Conservation (phyloP, 345 rosid species). For the Gossypium australe region DNA sequence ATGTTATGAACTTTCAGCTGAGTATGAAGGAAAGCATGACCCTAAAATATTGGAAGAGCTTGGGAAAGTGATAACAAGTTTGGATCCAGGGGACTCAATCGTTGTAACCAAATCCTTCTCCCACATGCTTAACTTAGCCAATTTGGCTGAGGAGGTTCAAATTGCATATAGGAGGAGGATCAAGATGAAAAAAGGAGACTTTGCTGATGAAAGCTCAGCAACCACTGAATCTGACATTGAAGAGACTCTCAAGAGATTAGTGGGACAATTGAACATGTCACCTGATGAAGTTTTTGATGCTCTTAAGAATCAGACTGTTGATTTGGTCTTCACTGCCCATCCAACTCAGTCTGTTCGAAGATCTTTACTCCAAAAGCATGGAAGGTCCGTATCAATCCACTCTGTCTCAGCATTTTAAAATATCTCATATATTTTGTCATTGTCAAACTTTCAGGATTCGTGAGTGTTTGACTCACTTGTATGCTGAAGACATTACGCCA, state of each 20-base stretch:
- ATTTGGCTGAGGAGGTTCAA: slow-evolving; percentile 96
- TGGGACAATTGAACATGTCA: slow-evolving; percentile 63
- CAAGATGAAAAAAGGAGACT: slow-evolving; percentile 83
- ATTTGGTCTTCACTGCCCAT: slow-evolving; percentile 95
- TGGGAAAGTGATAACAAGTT: slow-evolving; percentile 71
- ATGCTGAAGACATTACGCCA: slow-evolving; percentile 91
- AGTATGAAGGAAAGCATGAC: slow-evolving; percentile 79
- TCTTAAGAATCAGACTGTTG: slow-evolving; percentile 90
- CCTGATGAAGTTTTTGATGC: slow-evolving; percentile 93
- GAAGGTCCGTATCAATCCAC: slow-evolving; percentile 43
- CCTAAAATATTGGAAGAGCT: slow-evolving; percentile 79
- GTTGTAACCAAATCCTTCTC: slow-evolving; percentile 82
- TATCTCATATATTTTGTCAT: neutral
- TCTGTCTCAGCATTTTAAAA: neutral
- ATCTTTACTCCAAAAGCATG: slow-evolving; percentile 95
- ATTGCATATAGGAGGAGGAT: slow-evolving; percentile 78
- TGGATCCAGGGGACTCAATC: slow-evolving; percentile 93
- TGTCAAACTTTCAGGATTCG: slow-evolving; percentile 51
- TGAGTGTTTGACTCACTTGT: slow-evolving; percentile 75
- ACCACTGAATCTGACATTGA: slow-evolving; percentile 92
- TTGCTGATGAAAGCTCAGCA: slow-evolving; percentile 69
- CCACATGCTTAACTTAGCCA: slow-evolving; percentile 95
- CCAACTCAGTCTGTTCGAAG: slow-evolving; percentile 96
- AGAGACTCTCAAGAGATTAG: slow-evolving; percentile 85
- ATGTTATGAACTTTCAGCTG: slow-evolving; percentile 89